A percentile compares a stretch with the other conserved stretches of the same genome.
phyloP scores from a whole-genome alignment of 1,284 basidiomycete species.

The Puccinia sorghi region DNA sequence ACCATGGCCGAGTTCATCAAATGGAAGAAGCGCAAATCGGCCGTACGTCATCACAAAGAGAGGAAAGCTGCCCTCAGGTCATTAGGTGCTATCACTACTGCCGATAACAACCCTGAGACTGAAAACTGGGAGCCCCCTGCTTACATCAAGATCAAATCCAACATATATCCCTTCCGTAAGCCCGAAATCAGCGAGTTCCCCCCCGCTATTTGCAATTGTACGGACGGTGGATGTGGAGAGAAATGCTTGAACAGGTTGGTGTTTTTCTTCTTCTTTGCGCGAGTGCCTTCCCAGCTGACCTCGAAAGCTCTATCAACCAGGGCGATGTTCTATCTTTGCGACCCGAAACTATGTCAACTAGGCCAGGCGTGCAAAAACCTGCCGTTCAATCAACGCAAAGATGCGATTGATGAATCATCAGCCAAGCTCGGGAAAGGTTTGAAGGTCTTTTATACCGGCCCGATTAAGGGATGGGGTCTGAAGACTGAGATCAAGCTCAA shows the following conservation, averaged over 20 bases:
- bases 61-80: constrained; percentile 2
- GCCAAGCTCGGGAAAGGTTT: constrained; percentile 36
- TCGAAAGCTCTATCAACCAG: background rate
- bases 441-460: constrained; percentile 43
- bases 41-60: constrained; percentile 8
- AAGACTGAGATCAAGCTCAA: constrained; percentile 50
- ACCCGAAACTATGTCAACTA: constrained; percentile 36
- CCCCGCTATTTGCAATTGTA: constrained; percentile 42
- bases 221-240: constrained; percentile 42
- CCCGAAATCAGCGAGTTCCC: constrained; percentile 34
- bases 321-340: constrained; percentile 38
- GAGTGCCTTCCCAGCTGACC: background rate
- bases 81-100: background rate
- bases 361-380: constrained; percentile 45
- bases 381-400: constrained; percentile 44
- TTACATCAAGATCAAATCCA: constrained; percentile 49
- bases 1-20: constrained; percentile 29
- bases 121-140: constrained; percentile 28
- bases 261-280: background rate
- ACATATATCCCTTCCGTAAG: constrained; percentile 38
- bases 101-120: background rate
- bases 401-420: constrained; percentile 38
- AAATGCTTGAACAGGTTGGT: constrained; percentile 45
- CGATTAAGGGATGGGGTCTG: constrained; percentile 33
- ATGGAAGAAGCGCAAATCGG: constrained; percentile 6